These are phyloP conservation scores for Arthroderma sp. DNA, from an alignment of 2,329 filamentous ascomycete genomes.

Conservation along the genomic window DNA sequence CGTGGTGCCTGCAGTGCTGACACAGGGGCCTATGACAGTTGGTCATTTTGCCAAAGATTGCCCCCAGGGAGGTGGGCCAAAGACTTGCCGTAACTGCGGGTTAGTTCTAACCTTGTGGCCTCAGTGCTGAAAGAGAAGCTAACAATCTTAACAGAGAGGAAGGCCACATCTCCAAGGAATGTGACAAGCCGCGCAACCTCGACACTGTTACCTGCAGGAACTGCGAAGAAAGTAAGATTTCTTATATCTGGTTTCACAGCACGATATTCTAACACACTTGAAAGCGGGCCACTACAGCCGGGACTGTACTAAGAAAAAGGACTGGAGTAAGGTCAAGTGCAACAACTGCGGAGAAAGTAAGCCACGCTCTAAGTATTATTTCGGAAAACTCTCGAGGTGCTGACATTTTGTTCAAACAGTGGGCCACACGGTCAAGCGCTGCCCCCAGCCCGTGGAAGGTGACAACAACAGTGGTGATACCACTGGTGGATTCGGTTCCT, in stretches of 20 bases:
- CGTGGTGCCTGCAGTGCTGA: conserved; percentile 6
- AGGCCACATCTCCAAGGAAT: conserved; percentile 29
- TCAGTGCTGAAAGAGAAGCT: conserved; percentile 7
- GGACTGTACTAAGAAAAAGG: conserved; percentile 31
- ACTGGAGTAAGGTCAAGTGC: conserved; percentile 33
- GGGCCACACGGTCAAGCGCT: conserved; percentile 31
- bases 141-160: conserved; percentile 24
- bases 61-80: conserved; percentile 21
- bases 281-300: conserved; percentile 29
- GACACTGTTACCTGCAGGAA: conserved; percentile 32
- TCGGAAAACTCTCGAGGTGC: not conserved
- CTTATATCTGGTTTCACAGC: conserved; percentile 6
- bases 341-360: conserved; percentile 33
- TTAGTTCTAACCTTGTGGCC: conserved; percentile 13
- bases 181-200: conserved; percentile 29
- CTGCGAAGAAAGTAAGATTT: conserved; percentile 28
- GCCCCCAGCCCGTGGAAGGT: conserved; percentile 18
- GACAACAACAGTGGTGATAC: conserved; percentile 5
- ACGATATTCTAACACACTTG: not conserved
- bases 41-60: conserved; percentile 37
- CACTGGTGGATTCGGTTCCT: conserved; percentile 10
- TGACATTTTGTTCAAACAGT: conserved; percentile 17
- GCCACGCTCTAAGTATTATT: conserved; percentile 6
- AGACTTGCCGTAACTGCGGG: conserved; percentile 34
- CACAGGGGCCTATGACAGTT: conserved; percentile 14